Conservation (phyloP, 805 yeast genomes). For the Kuraishia capsulata region DNA sequence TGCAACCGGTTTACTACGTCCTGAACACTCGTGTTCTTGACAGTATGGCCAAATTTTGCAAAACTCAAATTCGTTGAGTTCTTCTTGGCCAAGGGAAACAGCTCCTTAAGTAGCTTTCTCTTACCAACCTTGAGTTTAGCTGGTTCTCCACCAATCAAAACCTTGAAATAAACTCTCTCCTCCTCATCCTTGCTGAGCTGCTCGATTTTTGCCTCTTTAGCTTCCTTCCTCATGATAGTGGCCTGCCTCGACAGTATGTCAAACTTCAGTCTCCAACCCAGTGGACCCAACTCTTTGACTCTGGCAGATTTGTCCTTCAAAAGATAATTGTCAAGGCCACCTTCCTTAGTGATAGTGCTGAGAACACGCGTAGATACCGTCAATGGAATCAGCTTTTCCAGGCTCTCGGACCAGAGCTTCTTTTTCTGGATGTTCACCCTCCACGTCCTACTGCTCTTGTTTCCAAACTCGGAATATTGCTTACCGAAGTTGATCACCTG, state of each 20-base stretch:
- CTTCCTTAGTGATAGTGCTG: constrained; percentile 83
- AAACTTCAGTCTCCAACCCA: constrained; percentile 87
- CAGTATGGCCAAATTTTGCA: constrained; percentile 35
- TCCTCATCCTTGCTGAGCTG: constrained; percentile 17
- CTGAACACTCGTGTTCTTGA: constrained; percentile 33
- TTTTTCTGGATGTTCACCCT: constrained; percentile 73
- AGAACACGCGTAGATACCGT: constrained; percentile 74
- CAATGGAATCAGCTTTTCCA: constrained; percentile 46
- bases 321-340: constrained; percentile 87
- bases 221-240: constrained; percentile 29
- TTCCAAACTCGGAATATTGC: constrained; percentile 65
- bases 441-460: constrained; percentile 68
- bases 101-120: constrained; percentile 45
- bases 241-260: constrained; percentile 45
- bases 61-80: constrained; percentile 32
- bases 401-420: constrained; percentile 76
- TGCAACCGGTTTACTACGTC: constrained; percentile 44
- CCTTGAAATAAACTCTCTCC: constrained; percentile 40
- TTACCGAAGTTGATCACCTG: constrained; percentile 70
- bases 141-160: constrained; percentile 30
- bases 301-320: constrained; percentile 84
- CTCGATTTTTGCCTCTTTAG: constrained; percentile 24
- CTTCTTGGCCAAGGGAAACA: constrained; percentile 41
- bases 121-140: constrained; percentile 52
- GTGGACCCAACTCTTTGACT: constrained; percentile 84